Evolutionary conservation across 305 asterid genomes (phyloP).

Genomic region (Nicotiana rustica): DNA sequence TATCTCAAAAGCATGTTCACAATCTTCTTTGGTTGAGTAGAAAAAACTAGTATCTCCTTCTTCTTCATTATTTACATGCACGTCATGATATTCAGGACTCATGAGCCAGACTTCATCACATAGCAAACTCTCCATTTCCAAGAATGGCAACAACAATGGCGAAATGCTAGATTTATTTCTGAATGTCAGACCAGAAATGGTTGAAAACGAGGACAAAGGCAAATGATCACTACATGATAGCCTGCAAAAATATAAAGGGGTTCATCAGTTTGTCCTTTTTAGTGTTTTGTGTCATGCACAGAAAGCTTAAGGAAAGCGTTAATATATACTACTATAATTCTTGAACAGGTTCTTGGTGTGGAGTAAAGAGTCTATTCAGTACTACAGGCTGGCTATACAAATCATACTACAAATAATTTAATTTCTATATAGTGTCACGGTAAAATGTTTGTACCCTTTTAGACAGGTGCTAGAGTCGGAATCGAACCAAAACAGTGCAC

Average conservation of each 20-base stretch:
- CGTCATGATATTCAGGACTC: slow-evolving; percentile 39
- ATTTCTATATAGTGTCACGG: background rate
- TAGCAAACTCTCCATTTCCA: slow-evolving; percentile 60
- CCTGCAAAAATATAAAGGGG: slow-evolving; percentile 9
- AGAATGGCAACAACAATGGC: background rate
- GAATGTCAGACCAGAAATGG: slow-evolving; percentile 16
- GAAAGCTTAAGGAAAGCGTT: slow-evolving; percentile 10
- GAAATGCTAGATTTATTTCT: background rate
- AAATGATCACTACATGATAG: slow-evolving; percentile 24
- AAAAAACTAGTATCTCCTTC: slow-evolving; percentile 20
- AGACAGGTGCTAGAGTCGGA: no score
- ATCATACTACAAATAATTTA: background rate
- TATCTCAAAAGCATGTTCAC: slow-evolving; percentile 44
- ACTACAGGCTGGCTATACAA: background rate
- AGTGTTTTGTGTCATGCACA: slow-evolving; percentile 26
- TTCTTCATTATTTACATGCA: slow-evolving; percentile 21
- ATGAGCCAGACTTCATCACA: slow-evolving; percentile 70
- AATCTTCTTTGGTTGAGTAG: slow-evolving; percentile 46
- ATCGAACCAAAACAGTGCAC: no score
- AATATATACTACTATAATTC: slow-evolving; percentile 25
- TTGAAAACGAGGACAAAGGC: background rate
- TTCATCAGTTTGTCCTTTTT: slow-evolving; percentile 16
- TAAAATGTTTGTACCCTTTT: no score
- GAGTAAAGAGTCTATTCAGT: slow-evolving; percentile 38
- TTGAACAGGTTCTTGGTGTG: slow-evolving; percentile 36